Percentiles rank a stretch among this genome's conserved stretches.
Evolutionary conservation across 1,139 yeast genomes (phyloP).

Genomic region (Trichomonascaceae sp.): DNA sequence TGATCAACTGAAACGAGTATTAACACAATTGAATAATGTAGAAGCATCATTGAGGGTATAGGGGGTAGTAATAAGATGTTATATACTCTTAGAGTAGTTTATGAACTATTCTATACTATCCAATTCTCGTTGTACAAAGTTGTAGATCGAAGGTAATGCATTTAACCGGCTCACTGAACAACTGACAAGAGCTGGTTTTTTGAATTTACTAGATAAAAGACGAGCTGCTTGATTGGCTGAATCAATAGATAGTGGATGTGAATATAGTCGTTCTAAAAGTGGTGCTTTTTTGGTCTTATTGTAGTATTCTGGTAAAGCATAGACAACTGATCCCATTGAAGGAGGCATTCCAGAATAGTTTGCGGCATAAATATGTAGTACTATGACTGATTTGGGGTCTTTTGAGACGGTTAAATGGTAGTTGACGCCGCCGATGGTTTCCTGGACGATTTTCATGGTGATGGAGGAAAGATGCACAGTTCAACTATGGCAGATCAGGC

Average conservation of each 20-base stretch:
- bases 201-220: constrained; percentile 14
- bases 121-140: not conserved
- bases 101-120: not conserved
- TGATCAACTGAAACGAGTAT: not conserved
- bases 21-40: constrained; percentile 3
- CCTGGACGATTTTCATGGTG: constrained; percentile 3
- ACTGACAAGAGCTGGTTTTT: constrained; percentile 18
- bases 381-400: constrained; percentile 10
- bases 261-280: constrained; percentile 14
- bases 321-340: constrained; percentile 24
- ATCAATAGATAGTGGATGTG: constrained; percentile 17
- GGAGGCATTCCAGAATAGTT: constrained; percentile 8
- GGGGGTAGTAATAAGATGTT: not conserved
- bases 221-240: constrained; percentile 20
- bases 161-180: constrained; percentile 13
- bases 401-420: constrained; percentile 14
- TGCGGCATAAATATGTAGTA: constrained; percentile 10
- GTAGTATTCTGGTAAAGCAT: constrained; percentile 16
- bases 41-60: not conserved
- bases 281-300: constrained; percentile 6
- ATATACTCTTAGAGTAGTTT: too few species aligned
- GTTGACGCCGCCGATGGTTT: constrained; percentile 1
- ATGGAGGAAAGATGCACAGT: not conserved
- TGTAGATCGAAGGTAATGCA: constrained; percentile 5
- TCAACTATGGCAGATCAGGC: too few species aligned